These are phyloP conservation scores for Paramecium bursaria DNA, from an alignment of 73 alveolate species.

Conservation along the genomic window DNA sequence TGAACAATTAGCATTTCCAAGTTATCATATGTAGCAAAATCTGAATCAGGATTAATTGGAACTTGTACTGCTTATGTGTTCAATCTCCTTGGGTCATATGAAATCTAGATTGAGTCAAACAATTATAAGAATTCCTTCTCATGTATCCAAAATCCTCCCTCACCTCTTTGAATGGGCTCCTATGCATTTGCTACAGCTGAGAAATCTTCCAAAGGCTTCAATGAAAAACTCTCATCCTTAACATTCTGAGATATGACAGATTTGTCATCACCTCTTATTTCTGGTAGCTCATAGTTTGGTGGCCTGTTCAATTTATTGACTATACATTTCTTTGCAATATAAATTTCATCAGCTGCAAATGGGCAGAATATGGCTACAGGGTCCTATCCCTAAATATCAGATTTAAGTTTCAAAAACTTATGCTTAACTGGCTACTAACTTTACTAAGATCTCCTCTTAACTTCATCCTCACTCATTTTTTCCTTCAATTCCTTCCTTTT, in stretches of 20 bases:
- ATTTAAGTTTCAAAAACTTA: constrained; percentile 74
- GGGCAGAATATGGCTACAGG: constrained; percentile 77
- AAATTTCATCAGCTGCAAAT: constrained; percentile 81
- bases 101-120: constrained; percentile 76
- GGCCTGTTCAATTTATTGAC: constrained; percentile 76
- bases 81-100: constrained; percentile 78
- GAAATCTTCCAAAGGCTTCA: constrained; percentile 70
- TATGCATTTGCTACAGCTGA: constrained; percentile 48
- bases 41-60: constrained; percentile 43
- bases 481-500: constrained; percentile 66
- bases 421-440: constrained; percentile 77
- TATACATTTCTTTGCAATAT: constrained; percentile 79
- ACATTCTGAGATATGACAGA: constrained; percentile 44
- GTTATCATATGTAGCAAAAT: constrained; percentile 59
- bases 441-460: constrained; percentile 66
- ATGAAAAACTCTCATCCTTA: constrained; percentile 56
- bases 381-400: constrained; percentile 74
- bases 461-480: constrained; percentile 72
- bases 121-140: constrained; percentile 80
- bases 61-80: constrained; percentile 59
- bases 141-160: constrained; percentile 89
- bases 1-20: constrained; percentile 58
- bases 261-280: constrained; percentile 68
- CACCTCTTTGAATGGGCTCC: constrained; percentile 84
- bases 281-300: constrained; percentile 69